These are phyloP conservation scores for Coccomyxa sp. DNA, from an alignment of 139 green algal species.

Conservation along the genomic window DNA sequence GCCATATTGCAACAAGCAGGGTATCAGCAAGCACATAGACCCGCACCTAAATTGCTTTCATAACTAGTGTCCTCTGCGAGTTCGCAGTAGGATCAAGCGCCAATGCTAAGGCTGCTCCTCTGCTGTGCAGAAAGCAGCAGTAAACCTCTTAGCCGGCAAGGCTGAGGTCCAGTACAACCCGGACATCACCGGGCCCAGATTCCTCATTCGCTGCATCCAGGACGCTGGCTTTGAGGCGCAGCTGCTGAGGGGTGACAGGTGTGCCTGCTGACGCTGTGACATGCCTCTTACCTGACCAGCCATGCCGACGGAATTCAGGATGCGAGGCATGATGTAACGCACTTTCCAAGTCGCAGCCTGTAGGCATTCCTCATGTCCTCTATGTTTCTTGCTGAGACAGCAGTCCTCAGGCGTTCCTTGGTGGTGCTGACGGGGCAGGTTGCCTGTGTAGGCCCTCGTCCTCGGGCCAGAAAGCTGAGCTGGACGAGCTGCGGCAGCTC, in stretches of 20 bases:
- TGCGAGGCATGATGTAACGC: too few relatives aligned
- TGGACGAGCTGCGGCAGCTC: slow-evolving; percentile 42
- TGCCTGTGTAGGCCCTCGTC: not conserved
- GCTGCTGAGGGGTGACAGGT: slow-evolving; percentile 20
- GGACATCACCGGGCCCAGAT: slow-evolving; percentile 54
- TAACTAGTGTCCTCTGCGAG: not conserved
- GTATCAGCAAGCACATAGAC: too few relatives aligned
- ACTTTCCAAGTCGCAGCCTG: too few relatives aligned
- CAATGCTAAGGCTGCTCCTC: not conserved
- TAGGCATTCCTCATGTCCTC: not conserved
- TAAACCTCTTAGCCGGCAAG: slow-evolving; percentile 52
- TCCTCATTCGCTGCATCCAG: slow-evolving; percentile 64
- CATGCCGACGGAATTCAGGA: too few relatives aligned
- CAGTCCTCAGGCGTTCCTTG: not conserved
- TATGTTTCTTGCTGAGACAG: not conserved
- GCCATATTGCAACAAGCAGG: too few relatives aligned
- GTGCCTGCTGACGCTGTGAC: not conserved
- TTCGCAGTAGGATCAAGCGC: not conserved
- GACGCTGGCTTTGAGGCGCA: slow-evolving; percentile 48
- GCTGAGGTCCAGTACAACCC: slow-evolving; percentile 68
- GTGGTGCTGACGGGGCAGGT: not conserved
- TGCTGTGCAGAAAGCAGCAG: slow-evolving; percentile 16
- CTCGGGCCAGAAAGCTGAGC: slow-evolving; percentile 35
- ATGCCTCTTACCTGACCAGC: too few relatives aligned
- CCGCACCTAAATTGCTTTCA: not conserved